Percentiles rank a stretch among this genome's conserved stretches.
Conservation (phyloP, 2,329 filamentous ascomycete genomes). For the Podosphaera leucotricha region DNA sequence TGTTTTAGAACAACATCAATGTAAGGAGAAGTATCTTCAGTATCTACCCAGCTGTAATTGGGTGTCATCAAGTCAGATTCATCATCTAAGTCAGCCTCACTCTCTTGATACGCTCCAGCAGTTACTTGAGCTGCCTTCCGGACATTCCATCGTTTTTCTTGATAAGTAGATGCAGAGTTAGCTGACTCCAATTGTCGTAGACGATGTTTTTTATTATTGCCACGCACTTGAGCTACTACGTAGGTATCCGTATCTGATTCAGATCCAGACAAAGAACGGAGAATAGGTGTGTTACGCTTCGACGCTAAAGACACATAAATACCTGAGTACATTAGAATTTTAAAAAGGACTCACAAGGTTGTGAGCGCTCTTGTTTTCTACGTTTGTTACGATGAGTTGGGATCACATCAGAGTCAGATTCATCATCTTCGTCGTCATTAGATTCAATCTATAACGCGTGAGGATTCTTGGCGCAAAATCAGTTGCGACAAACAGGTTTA, state of each 20-base stretch:
- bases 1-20: slow-evolving; percentile 86
- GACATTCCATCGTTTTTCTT: slow-evolving; percentile 79
- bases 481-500: not conserved
- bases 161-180: slow-evolving; percentile 38
- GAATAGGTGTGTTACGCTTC: slow-evolving; percentile 32
- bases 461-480: slow-evolving; percentile 3
- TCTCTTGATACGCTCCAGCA: slow-evolving; percentile 39
- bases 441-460: slow-evolving; percentile 27
- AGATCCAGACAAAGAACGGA: slow-evolving; percentile 34
- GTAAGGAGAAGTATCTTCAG: slow-evolving; percentile 58
- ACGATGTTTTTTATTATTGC: slow-evolving; percentile 51
- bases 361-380: slow-evolving; percentile 41
- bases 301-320: slow-evolving; percentile 23
- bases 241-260: slow-evolving; percentile 55
- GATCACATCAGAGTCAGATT: slow-evolving; percentile 52
- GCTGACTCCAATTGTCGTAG: slow-evolving; percentile 46
- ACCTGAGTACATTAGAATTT: slow-evolving; percentile 5
- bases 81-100: slow-evolving; percentile 38
- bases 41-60: slow-evolving; percentile 40
- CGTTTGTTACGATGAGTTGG: slow-evolving; percentile 34
- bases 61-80: slow-evolving; percentile 41
- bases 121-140: slow-evolving; percentile 55
- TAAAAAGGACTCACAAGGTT: slow-evolving; percentile 28
- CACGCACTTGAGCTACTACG: slow-evolving; percentile 49
- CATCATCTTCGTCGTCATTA: slow-evolving; percentile 20